Conservation (phyloP, 305 asterid species). For the Solanum chacoense region DNA sequence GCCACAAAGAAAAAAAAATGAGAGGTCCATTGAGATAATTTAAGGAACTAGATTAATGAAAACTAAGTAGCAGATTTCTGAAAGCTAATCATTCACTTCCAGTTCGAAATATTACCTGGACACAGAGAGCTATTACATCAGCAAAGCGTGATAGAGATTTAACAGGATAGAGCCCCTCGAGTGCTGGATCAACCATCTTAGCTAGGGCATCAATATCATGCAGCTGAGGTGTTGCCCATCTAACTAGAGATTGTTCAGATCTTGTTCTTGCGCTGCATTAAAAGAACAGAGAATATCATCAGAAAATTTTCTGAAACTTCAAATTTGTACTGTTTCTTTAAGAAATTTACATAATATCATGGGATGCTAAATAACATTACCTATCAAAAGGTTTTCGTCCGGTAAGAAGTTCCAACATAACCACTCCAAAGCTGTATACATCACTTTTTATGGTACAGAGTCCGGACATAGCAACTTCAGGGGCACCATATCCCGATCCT, state of each 20-base stretch:
- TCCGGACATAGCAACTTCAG: slow-evolving; percentile 95
- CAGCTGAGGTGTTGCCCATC: slow-evolving; percentile 83
- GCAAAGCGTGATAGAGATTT: slow-evolving; percentile 77
- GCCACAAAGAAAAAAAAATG: slow-evolving; percentile 9
- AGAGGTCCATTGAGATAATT: not conserved
- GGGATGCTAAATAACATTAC: slow-evolving; percentile 17
- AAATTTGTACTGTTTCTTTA: not conserved
- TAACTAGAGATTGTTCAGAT: slow-evolving; percentile 62
- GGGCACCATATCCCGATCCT: slow-evolving; percentile 76
- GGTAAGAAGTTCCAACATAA: slow-evolving; percentile 62
- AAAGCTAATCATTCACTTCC: not conserved
- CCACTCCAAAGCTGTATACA: slow-evolving; percentile 78
- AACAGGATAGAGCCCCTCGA: slow-evolving; percentile 62
- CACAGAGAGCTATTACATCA: slow-evolving; percentile 68
- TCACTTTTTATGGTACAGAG: slow-evolving; percentile 85
- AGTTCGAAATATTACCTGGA: slow-evolving; percentile 38
- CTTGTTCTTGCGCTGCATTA: slow-evolving; percentile 53
- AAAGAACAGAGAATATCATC: not conserved
- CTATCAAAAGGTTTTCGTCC: slow-evolving; percentile 91
- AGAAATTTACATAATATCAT: not conserved
- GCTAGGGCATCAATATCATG: slow-evolving; percentile 73
- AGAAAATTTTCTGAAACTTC: not conserved
- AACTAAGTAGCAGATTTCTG: not conserved
- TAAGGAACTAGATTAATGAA: not conserved
- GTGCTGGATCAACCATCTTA: slow-evolving; percentile 78